Base-by-base conservation (phyloP, 805 yeast species). In the Metschnikowia picachoensis region DNA sequence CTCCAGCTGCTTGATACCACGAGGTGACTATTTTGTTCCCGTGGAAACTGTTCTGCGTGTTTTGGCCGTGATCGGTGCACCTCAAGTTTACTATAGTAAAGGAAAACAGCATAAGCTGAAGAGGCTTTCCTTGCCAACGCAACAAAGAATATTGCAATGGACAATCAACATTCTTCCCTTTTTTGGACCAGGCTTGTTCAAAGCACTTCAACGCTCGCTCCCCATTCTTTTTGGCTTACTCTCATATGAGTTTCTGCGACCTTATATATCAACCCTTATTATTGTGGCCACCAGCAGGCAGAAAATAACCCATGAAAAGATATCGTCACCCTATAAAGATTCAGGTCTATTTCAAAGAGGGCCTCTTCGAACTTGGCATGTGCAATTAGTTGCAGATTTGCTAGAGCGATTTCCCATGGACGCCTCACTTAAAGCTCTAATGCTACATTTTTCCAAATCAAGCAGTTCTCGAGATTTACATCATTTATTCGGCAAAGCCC, bases 71-170 rank as follows among this genome's bases (percentile, higher is more conserved):
- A 36, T 55, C 9, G 58, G 59, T 3, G 50, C 56, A 9, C 52
- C 59, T 1, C 56, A 53, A 30, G 36, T 53, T 8, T 53, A 53
- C 49, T 53, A 46, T 39, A 47, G 48, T 16, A 46, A 48, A 17
- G 59, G 58, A 6, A 53, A 48, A 35, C 56, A 49, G 35, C 51
- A 47, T 35, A 53, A 49, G 41, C 59, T 50, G 58, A 53, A 47
- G 40, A 53, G 59, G 12, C 46, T 53, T 28, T 32, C 53, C 14
- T 28, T 41, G 28, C 37, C 50, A 3, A 37, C 46, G 25, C 58
- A 54, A 35, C 50, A 44, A 34, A 37, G 27, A 27, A 35, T 56
- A 10, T 44, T 56, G 25, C 46, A 41, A n/a, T 56, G 59, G 59
- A 47, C 49, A 9, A n/a, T 56, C 2, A 34, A 44, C 7, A 35